These are phyloP conservation scores for Phanerochaete carnosa DNA, from an alignment of 768 basidiomycete species.

Conservation along the genomic window DNA sequence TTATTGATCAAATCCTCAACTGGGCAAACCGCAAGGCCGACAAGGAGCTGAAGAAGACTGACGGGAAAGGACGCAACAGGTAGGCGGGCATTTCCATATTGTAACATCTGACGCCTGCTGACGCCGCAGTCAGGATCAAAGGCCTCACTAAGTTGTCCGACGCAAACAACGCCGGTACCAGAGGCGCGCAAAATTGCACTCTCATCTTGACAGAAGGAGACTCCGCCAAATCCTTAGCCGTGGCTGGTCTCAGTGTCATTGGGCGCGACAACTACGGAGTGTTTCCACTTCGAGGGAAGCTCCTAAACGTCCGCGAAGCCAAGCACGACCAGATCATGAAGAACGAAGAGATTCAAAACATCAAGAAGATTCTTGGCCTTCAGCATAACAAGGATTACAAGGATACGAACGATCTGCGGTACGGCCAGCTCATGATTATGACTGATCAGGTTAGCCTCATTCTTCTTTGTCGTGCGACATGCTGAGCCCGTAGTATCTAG, in stretches of 20 bases:
- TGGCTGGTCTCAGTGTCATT: conserved; percentile 91
- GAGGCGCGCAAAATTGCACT: conserved; percentile 77
- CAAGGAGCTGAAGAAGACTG: conserved; percentile 93
- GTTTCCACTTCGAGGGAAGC: conserved; percentile 95
- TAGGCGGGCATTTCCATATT: conserved; percentile 26
- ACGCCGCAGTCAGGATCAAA: conserved; percentile 56
- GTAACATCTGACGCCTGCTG: neutral
- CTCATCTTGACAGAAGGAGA: conserved; percentile 98
- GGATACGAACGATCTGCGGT: conserved; percentile 66
- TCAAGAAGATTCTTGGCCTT: conserved; percentile 97
- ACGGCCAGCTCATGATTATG: conserved; percentile 98
- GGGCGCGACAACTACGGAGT: conserved; percentile 97
- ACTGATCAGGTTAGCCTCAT: conserved; percentile 82
- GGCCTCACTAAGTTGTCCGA: conserved; percentile 94
- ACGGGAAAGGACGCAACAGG: conserved; percentile 86
- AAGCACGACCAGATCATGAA: conserved; percentile 96
- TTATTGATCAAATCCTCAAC: conserved; percentile 88
- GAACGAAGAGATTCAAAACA: conserved; percentile 94
- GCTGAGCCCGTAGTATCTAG: conserved; percentile 35
- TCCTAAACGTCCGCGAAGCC: conserved; percentile 96
- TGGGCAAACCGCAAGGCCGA: conserved; percentile 99
- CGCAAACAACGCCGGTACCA: conserved; percentile 95
- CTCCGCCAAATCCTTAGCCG: conserved; percentile 94
- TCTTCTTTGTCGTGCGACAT: too few species aligned
- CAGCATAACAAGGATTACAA: conserved; percentile 92